Conservation (phyloP, 257 asterid species). For the Petrea volubilis region DNA sequence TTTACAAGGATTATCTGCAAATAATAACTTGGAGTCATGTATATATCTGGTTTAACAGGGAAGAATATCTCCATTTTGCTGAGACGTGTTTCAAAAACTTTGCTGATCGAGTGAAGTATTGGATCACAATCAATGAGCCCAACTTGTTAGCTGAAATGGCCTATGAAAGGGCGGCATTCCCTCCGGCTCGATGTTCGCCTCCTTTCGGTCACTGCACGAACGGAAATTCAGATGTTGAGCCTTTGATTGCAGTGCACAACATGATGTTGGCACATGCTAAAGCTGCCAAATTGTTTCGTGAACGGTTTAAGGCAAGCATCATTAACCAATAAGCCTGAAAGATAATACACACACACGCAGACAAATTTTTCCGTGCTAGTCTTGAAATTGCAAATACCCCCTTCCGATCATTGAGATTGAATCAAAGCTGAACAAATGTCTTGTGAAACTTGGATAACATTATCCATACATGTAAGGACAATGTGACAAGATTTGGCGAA, state of each 20-base stretch:
- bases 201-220: slow-evolving; percentile 67
- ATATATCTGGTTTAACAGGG: slow-evolving; percentile 43
- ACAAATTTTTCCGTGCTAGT: too few species aligned
- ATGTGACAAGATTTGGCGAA: too few species aligned
- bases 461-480: too few species aligned
- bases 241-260: slow-evolving; percentile 60
- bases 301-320: slow-evolving; percentile 55
- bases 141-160: slow-evolving; percentile 48
- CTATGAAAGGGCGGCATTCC: slow-evolving; percentile 44
- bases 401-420: too few species aligned
- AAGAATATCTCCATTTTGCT: slow-evolving; percentile 59
- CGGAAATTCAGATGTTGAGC: slow-evolving; percentile 82
- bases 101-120: slow-evolving; percentile 68
- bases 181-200: slow-evolving; percentile 72
- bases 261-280: slow-evolving; percentile 77
- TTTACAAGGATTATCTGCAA: too few species aligned
- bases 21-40: too few species aligned
- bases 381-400: too few species aligned
- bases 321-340: not conserved
- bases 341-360: too few species aligned
- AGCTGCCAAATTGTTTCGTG: slow-evolving; percentile 60
- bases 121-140: slow-evolving; percentile 72
- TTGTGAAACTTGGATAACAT: too few species aligned
- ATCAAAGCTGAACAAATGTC: too few species aligned
- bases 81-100: slow-evolving; percentile 57